Base-by-base conservation (phyloP, 345 rosid species). In the Ceriops decandra region DNA sequence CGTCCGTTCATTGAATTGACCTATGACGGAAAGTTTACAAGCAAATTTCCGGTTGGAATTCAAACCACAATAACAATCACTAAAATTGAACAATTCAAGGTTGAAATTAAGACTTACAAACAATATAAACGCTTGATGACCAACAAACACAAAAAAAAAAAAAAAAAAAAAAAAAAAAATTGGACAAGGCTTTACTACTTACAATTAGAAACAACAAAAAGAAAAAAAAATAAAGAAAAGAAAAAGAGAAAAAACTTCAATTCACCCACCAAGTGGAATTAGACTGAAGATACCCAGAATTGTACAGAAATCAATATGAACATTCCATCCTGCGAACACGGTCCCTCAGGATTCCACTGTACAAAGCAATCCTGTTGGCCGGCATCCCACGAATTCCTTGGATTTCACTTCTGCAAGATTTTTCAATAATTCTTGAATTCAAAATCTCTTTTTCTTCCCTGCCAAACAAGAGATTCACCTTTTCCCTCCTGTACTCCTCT, bases 281-380 rank as follows among this genome's bases (percentile, higher is more conserved):
- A 42, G 49, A 42, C 15, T 13, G 7, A 20, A 32, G 2, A 22
- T 3, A n/a, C 22, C 35, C 42, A 35, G 13, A 32, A 56, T 17
- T 71, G 6, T 11, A 56, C 31, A 19, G 46, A 22, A n/a, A 67
- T 79, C 76, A 88, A 62, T 76, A 80, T 0, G 88, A 83, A 32
- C 82, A 86, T 59, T 82, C 76, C 46, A 72, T 32, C 38, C 76
- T 64, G 65, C 87, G 84, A 16, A 74, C 79, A 47, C 91, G 81
- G 72, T 85, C 90, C 33, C 91, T 82, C 11, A 85, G 83, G 61
- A 89, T 85, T 76, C 95, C 91, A 72, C 69, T 77, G 74, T 89
- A 89, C 71, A 89, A 19, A 81, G 91, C 95, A 52, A 84, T 42
- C 74, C 95, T 73, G 58, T 89, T 89, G 0, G 87, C 82, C 5